phyloP scores from a whole-genome alignment of 2,329 filamentous ascomycete species.

The Ascocoryne sarcoides region DNA sequence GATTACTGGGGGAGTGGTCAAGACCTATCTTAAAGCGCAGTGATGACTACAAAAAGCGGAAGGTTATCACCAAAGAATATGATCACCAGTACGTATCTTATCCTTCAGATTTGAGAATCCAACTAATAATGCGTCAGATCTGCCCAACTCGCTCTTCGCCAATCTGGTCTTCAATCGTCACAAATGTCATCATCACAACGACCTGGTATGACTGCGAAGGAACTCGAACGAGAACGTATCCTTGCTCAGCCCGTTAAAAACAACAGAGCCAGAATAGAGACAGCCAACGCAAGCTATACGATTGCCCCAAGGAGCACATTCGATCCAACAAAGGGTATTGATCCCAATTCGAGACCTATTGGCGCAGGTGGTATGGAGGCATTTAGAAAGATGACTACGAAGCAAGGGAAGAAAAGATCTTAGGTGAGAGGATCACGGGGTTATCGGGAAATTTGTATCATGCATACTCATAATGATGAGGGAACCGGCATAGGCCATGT shows the following conservation, averaged over 20 bases:
- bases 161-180: conserved; percentile 23
- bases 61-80: conserved; percentile 53
- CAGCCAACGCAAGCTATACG: conserved; percentile 28
- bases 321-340: conserved; percentile 40
- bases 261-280: conserved; percentile 45
- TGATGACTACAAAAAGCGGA: conserved; percentile 86
- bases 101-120: too few relatives aligned
- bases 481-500: too few relatives aligned
- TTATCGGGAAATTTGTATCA: too few relatives aligned
- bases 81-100: conserved; percentile 53
- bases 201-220: conserved; percentile 20
- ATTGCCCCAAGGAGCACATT: conserved; percentile 46
- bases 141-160: conserved; percentile 28
- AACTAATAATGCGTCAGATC: too few relatives aligned
- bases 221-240: conserved; percentile 45
- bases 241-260: conserved; percentile 45
- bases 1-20: conserved; percentile 91
- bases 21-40: conserved; percentile 87
- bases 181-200: conserved; percentile 23
- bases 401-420: conserved; percentile 43
- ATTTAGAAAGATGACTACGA: conserved; percentile 57
- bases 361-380: conserved; percentile 56
- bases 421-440: conserved; percentile 2
- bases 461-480: too few relatives aligned
- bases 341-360: conserved; percentile 45